Evolutionary conservation across 164 flowering plant species (phyloP), one percentile per base, ranked within the genome.

Genomic region (Protea cynaroides): DNA sequence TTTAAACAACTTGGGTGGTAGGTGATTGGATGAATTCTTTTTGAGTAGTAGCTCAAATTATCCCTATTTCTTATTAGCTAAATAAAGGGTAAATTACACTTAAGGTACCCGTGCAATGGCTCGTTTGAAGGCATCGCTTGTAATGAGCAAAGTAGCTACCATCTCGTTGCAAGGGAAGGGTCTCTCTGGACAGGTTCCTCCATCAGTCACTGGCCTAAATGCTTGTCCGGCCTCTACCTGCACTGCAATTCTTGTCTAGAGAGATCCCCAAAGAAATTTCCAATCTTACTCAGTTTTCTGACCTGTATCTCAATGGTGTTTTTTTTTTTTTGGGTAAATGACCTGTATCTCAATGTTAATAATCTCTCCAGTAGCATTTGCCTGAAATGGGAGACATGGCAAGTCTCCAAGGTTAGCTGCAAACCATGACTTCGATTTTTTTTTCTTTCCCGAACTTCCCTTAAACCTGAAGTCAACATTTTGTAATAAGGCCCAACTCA

Each of bases 321-420:
- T n/a, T n/a, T n/a, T n/a, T n/a, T n/a, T n/a, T n/a, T n/a, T n/a
- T n/a, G n/a, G n/a, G n/a, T n/a, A n/a, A n/a, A n/a, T n/a, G n/a
- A n/a, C n/a, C 79, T 94, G 78, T 94, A 94, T 69, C 85, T 94
- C 51, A 82, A 94, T 72, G 88, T 91, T 6, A 94, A 94, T 66
- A 75, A 81, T 73, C 79, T 94, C 37, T 82, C 88, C 63, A 96
- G 97, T 8, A 68, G 53, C 17, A 87, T 94, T 21, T 96, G 61
- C 66, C 76, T 55, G 77, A 83, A 73, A 70, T 91, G 70, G 97
- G 89, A 8, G 75, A 76, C 65, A 77, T 94, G 86, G 66, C 78
- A 58, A 83, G 74, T 80, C 82, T 94, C 25, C 92, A 92, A 91
- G 99, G 99, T 91, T 52, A 57, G 80, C 65, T 44, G 3, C 17